Percentiles rank a stretch among this genome's conserved stretches.
phyloP scores from a whole-genome alignment of 768 basidiomycete species.

The Porphyrellus cyaneotinctus region DNA sequence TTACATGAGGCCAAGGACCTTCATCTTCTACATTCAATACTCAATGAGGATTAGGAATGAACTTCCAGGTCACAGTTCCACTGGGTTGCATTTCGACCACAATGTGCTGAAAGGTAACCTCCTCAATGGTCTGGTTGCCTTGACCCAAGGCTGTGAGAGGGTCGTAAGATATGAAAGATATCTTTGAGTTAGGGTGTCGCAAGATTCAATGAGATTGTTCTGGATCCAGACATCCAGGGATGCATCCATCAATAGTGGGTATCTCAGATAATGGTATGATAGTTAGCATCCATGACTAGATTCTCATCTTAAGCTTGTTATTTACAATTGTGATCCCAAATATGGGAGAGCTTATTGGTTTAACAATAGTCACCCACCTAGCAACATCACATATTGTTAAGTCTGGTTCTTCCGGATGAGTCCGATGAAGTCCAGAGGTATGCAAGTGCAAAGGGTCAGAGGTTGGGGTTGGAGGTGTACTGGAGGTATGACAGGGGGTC shows the following conservation, averaged over 20 bases:
- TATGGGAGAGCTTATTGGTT: not conserved
- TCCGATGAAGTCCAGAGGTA: no score
- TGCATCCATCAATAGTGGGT: not conserved
- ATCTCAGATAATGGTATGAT: not conserved
- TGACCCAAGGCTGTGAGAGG: not conserved
- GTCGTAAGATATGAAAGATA: not conserved
- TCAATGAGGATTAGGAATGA: not conserved
- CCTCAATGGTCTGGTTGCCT: not conserved
- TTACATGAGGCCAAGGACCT: not conserved
- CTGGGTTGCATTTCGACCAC: not conserved
- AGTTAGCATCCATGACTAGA: not conserved
- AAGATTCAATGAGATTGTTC: not conserved
- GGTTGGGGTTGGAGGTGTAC: no score
- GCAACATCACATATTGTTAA: not conserved
- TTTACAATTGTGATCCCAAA: not conserved
- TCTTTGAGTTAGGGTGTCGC: not conserved
- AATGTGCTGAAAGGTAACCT: not conserved
- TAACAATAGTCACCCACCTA: not conserved
- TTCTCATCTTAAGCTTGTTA: not conserved
- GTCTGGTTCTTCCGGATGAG: no score
- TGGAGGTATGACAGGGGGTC: no score
- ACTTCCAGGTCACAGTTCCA: not conserved
- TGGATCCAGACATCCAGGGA: not conserved
- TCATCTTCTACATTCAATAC: not conserved
- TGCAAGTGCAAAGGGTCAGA: no score